These are phyloP conservation scores for Hypoxylon trugodes DNA, from an alignment of 495 filamentous ascomycete genomes.

Conservation along the genomic window DNA sequence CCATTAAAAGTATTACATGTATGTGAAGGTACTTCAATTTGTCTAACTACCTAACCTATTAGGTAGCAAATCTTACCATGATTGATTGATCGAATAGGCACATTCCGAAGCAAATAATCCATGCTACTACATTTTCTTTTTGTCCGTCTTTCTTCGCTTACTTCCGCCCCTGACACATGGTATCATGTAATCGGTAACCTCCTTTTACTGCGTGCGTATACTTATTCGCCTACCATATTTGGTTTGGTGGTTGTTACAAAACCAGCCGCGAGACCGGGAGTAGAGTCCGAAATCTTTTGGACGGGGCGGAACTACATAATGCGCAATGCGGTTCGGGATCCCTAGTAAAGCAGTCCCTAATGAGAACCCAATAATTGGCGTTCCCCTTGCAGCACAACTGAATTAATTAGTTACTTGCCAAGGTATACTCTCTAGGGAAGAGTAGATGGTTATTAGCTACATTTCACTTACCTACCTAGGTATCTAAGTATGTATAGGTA, in stretches of 20 bases:
- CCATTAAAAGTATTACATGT: not conserved
- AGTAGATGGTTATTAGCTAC: no score
- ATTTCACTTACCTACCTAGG: no score
- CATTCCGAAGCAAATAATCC: constrained; percentile 15
- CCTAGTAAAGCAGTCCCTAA: constrained; percentile 26
- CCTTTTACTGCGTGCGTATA: constrained; percentile 11
- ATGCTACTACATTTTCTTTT: constrained; percentile 17
- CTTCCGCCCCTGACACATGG: constrained; percentile 28
- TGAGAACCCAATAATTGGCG: constrained; percentile 23
- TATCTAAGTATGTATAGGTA: no score
- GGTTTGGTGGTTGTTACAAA: constrained; percentile 21
- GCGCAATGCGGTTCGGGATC: constrained; percentile 36
- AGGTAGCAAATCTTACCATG: not conserved
- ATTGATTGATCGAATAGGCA: constrained; percentile 19
- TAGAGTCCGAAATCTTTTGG: constrained; percentile 3
- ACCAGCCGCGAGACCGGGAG: constrained; percentile 18
- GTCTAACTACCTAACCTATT: not conserved
- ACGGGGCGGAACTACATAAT: constrained; percentile 21
- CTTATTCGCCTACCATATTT: constrained; percentile 23
- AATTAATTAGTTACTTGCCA: constrained; percentile 7
- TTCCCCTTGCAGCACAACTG: constrained; percentile 34
- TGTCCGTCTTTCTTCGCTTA: no score
- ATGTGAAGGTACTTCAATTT: not conserved
- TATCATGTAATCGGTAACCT: constrained; percentile 22
- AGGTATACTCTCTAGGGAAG: no score